A percentile compares a stretch with the other conserved stretches of the same genome.
These are phyloP conservation scores for Sisymbrium altissimum DNA, from an alignment of 345 rosid genomes.

Conservation along the genomic window DNA sequence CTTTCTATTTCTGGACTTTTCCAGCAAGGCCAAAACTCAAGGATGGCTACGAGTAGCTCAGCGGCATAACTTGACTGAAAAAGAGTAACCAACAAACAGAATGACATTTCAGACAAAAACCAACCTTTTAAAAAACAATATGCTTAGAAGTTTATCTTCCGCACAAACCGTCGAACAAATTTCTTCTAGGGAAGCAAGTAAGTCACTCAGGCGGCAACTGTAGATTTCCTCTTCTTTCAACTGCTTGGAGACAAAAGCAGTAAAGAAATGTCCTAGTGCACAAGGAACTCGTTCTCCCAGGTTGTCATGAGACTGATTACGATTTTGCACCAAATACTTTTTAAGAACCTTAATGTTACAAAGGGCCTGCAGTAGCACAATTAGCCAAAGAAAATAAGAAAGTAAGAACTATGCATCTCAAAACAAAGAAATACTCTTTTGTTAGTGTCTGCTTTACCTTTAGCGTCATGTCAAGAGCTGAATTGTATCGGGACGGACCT, in stretches of 20 bases:
- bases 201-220: neutral
- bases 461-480: slow-evolving; percentile 17
- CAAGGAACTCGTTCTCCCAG: neutral
- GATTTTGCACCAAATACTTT: neutral
- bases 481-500: neutral
- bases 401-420: neutral
- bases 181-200: slow-evolving; percentile 3
- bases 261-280: slow-evolving; percentile 6
- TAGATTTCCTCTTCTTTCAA: slow-evolving; percentile 6
- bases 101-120: neutral
- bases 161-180: slow-evolving; percentile 11
- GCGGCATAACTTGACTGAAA: slow-evolving; percentile 14
- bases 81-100: neutral
- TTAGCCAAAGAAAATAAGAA: neutral
- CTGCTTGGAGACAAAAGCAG: neutral
- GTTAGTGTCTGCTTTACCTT: slow-evolving; percentile 10
- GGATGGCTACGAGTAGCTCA: slow-evolving; percentile 10
- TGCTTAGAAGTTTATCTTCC: neutral
- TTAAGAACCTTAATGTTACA: slow-evolving; percentile 5
- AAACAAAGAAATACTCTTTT: neutral
- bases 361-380: slow-evolving; percentile 22
- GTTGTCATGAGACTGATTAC: neutral
- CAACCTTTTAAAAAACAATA: neutral
- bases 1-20: neutral
- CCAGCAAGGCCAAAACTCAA: slow-evolving; percentile 21